Evolutionary conservation across 2,329 filamentous ascomycete genomes (phyloP).

Genomic region (Cercospora canescens): DNA sequence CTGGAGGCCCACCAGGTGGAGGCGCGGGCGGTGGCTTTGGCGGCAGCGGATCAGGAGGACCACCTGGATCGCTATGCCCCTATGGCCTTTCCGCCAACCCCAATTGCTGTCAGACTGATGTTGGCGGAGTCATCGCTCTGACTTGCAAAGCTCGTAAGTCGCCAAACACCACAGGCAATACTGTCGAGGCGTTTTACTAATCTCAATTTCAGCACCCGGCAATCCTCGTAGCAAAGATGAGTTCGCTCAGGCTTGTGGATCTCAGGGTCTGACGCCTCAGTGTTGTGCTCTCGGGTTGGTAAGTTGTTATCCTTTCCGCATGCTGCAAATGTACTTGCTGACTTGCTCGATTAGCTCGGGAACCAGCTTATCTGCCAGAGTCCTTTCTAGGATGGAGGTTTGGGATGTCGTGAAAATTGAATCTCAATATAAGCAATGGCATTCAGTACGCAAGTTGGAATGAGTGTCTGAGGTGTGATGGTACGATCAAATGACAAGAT

Average conservation of each 20-base stretch:
- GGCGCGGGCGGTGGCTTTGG: neutral
- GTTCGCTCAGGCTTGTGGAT: conserved; percentile 69
- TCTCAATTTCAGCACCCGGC: neutral
- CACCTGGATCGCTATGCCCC: neutral
- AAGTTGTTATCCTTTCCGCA: neutral
- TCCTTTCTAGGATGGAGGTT: too few species aligned
- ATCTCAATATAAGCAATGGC: too few species aligned
- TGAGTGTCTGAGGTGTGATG: too few species aligned
- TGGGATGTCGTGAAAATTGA: too few species aligned
- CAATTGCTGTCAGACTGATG: conserved; percentile 11
- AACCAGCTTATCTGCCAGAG: conserved; percentile 10
- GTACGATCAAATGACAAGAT: too few species aligned
- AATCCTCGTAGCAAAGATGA: conserved; percentile 81
- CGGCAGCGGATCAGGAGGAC: neutral
- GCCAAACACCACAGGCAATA: neutral
- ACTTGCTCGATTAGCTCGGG: conserved; percentile 3
- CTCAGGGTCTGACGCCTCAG: conserved; percentile 1
- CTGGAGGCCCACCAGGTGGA: neutral
- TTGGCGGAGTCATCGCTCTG: neutral
- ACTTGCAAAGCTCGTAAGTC: conserved; percentile 11
- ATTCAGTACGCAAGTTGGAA: too few species aligned
- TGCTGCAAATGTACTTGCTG: neutral
- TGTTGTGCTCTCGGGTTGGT: conserved; percentile 9
- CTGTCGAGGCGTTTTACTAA: neutral
- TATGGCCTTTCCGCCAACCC: conserved; percentile 4